A percentile compares a stretch with the other conserved stretches of the same genome.
phyloP scores from a whole-genome alignment of 305 asterid species.

The Coffea humblotiana region DNA sequence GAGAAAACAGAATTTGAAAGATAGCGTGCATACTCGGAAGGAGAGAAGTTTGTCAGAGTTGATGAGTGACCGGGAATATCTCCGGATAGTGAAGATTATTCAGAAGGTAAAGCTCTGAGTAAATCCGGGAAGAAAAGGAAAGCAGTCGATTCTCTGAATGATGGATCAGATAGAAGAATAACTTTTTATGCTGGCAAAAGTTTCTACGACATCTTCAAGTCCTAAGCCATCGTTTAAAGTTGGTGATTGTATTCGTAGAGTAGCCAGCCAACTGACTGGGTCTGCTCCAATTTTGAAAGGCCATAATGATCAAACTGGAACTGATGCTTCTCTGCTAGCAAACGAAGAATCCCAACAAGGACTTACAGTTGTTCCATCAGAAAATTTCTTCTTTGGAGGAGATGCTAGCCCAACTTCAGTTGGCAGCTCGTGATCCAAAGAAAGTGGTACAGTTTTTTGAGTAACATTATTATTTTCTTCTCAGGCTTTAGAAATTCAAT shows the following conservation, averaged over 20 bases:
- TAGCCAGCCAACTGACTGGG: slow-evolving; percentile 83
- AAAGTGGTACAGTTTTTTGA: slow-evolving; percentile 38
- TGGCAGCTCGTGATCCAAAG: slow-evolving; percentile 63
- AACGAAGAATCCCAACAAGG: slow-evolving; percentile 41
- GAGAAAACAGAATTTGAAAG: slow-evolving; percentile 41
- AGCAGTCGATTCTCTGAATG: slow-evolving; percentile 46
- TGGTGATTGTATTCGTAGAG: slow-evolving; percentile 92
- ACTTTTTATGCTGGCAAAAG: slow-evolving; percentile 56
- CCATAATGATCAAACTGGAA: slow-evolving; percentile 32
- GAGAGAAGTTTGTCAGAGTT: slow-evolving; percentile 67
- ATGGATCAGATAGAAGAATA: slow-evolving; percentile 47
- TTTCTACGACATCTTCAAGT: slow-evolving; percentile 40
- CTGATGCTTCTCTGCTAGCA: slow-evolving; percentile 38
- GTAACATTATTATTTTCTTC: slow-evolving; percentile 44
- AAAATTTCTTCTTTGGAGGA: slow-evolving; percentile 55
- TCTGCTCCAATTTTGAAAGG: slow-evolving; percentile 47
- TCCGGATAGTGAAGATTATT: slow-evolving; percentile 53
- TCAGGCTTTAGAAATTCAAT: slow-evolving; percentile 63
- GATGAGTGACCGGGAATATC: slow-evolving; percentile 46
- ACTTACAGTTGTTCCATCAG: slow-evolving; percentile 37
- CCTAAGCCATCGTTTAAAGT: slow-evolving; percentile 83
- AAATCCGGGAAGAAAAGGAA: slow-evolving; percentile 58
- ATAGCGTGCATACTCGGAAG: slow-evolving; percentile 43
- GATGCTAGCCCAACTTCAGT: slow-evolving; percentile 67
- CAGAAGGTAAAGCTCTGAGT: slow-evolving; percentile 30